Conservation (phyloP, 306 rosid genomes). For the Glycine tomentella region DNA sequence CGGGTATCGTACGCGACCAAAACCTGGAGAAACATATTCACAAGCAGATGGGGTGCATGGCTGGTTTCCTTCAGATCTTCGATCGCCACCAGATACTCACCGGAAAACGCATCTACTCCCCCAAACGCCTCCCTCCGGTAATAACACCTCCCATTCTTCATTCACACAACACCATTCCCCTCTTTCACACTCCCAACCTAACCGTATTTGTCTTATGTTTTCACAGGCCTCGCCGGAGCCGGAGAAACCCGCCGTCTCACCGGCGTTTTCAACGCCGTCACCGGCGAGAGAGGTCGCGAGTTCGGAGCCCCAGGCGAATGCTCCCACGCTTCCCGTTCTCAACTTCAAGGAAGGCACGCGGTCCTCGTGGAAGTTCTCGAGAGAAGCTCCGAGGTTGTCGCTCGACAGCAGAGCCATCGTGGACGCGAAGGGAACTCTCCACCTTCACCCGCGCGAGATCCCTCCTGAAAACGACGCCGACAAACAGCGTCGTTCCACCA, state of each 20-base stretch:
- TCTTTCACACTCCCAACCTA: background rate
- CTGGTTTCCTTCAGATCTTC: constrained; percentile 93
- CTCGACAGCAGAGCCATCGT: constrained; percentile 89
- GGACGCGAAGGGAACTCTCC: constrained; percentile 78
- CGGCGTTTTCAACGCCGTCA: constrained; percentile 53
- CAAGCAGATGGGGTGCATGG: constrained; percentile 98
- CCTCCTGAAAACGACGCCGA: constrained; percentile 53
- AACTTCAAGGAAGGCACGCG: constrained; percentile 85
- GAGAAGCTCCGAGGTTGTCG: constrained; percentile 93
- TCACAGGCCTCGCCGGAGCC: constrained; percentile 45
- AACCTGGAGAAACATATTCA: constrained; percentile 79
- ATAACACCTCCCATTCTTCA: background rate
- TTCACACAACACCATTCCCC: no score
- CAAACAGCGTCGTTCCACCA: constrained; percentile 79
- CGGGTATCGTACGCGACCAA: constrained; percentile 68
- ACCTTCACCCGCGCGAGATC: constrained; percentile 63
- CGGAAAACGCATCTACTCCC: constrained; percentile 71
- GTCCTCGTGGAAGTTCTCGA: constrained; percentile 84
- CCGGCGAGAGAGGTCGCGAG: constrained; percentile 54
- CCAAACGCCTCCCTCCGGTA: constrained; percentile 75
- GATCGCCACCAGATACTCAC: constrained; percentile 80
- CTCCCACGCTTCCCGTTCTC: constrained; percentile 53
- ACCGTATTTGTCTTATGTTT: background rate
- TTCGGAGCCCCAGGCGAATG: constrained; percentile 26
- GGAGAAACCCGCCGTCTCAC: constrained; percentile 41